Conservation (phyloP, 2,329 filamentous ascomycete species). For the Magnaporthiopsis poae region DNA sequence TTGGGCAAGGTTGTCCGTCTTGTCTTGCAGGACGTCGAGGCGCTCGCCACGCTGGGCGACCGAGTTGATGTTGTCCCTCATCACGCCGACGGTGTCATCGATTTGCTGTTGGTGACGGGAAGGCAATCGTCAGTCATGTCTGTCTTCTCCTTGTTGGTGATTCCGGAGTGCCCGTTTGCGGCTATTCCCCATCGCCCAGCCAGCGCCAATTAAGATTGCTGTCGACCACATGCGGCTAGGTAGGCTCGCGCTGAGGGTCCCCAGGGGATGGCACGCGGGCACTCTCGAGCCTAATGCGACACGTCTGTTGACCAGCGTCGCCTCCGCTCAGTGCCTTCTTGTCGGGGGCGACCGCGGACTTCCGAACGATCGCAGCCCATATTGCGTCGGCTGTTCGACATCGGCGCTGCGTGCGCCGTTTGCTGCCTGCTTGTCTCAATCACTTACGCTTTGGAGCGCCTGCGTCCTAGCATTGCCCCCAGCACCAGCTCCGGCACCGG, state of each 20-base stretch:
- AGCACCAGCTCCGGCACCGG: slow-evolving; percentile 31
- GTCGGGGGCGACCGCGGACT: not conserved
- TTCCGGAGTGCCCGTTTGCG: too few relatives aligned
- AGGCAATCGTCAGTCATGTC: not conserved
- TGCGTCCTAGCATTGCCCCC: slow-evolving; percentile 40
- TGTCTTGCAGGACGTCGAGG: slow-evolving; percentile 80
- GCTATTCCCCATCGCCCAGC: not conserved
- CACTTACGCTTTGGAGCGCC: slow-evolving; percentile 76
- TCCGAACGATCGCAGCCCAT: not conserved
- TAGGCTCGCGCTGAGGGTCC: too few relatives aligned
- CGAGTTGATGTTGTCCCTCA: slow-evolving; percentile 97
- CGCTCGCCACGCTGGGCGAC: slow-evolving; percentile 85
- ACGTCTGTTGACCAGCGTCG: not conserved
- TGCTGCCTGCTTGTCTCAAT: not conserved
- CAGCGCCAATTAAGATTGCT: not conserved
- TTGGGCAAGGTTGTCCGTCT: slow-evolving; percentile 85
- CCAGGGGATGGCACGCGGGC: too few relatives aligned
- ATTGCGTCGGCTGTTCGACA: too few relatives aligned
- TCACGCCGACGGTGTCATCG: slow-evolving; percentile 85
- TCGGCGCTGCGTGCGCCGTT: too few relatives aligned
- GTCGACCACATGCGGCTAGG: not conserved
- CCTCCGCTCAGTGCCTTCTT: not conserved
- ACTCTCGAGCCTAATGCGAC: not conserved
- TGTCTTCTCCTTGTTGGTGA: not conserved
- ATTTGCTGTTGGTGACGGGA: slow-evolving; percentile 64